Evolutionary conservation across 2,329 filamentous ascomycete species (phyloP).

Genomic region (Lachnum nothofagi): DNA sequence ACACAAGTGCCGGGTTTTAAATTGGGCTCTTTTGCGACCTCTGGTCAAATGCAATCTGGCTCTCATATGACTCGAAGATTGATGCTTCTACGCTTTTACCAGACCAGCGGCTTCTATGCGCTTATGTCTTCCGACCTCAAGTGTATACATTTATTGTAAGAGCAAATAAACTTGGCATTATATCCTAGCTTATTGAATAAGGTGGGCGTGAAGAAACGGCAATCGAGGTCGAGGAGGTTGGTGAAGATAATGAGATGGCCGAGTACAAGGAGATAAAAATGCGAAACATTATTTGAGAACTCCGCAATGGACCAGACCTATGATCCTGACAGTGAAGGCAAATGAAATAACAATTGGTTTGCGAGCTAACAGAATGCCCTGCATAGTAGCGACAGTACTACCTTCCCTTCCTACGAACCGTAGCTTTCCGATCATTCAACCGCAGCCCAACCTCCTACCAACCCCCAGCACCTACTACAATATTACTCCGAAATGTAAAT

Average conservation of each 20-base stretch:
- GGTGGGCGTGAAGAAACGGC: background rate
- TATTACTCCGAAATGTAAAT: conserved; percentile 4
- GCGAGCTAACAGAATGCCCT: background rate
- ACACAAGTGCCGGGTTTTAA: conserved; percentile 32
- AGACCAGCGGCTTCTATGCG: conserved; percentile 22
- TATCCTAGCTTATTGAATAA: background rate
- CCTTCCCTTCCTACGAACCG: conserved; percentile 7
- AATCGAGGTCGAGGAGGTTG: background rate
- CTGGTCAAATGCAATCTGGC: conserved; percentile 35
- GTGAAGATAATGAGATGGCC: too few species aligned
- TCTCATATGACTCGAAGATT: conserved; percentile 42
- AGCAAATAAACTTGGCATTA: background rate
- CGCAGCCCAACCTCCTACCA: background rate
- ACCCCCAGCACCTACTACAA: background rate
- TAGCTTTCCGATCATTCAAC: conserved; percentile 1
- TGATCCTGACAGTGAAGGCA: too few species aligned
- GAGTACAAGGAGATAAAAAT: too few species aligned
- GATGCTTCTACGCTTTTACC: conserved; percentile 24
- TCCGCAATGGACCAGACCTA: too few species aligned
- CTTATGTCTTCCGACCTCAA: conserved; percentile 26
- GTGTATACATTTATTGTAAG: conserved; percentile 20
- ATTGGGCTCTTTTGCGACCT: conserved; percentile 37
- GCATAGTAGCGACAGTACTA: too few species aligned
- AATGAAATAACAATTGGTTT: too few species aligned
- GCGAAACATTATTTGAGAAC: too few species aligned